phyloP scores from a whole-genome alignment of 495 filamentous ascomycete species.

The Alectoria sarmentosa region DNA sequence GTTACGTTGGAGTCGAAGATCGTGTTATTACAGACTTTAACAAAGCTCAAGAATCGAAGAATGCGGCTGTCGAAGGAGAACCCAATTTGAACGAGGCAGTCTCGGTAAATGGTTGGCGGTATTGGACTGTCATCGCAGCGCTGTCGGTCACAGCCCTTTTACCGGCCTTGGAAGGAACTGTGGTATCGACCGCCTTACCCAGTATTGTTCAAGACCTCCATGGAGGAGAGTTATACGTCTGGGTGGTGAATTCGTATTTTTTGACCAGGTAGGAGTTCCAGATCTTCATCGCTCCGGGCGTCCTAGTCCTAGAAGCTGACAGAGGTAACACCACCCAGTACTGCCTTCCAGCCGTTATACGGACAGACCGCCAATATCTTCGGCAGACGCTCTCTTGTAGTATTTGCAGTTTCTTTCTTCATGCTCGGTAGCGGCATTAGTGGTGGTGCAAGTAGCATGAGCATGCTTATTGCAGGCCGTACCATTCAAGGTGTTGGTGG shows the following conservation, averaged over 20 bases:
- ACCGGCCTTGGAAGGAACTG: not conserved
- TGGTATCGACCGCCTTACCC: not conserved
- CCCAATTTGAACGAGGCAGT: too few species aligned
- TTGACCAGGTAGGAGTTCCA: not conserved
- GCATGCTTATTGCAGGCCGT: slow-evolving; percentile 32
- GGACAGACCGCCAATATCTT: slow-evolving; percentile 45
- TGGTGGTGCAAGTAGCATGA: slow-evolving; percentile 34
- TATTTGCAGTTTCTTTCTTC: slow-evolving; percentile 36
- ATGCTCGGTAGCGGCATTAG: slow-evolving; percentile 40
- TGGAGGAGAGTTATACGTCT: not conserved
- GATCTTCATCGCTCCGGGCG: too few species aligned
- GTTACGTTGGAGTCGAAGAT: too few species aligned
- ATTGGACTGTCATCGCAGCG: too few species aligned
- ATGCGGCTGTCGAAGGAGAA: too few species aligned
- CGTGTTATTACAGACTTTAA: too few species aligned
- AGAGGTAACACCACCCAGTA: not conserved
- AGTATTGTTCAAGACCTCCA: not conserved
- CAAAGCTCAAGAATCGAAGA: too few species aligned
- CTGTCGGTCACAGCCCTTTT: too few species aligned
- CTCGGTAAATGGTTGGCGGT: too few species aligned
- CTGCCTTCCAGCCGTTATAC: slow-evolving; percentile 31
- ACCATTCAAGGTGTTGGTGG: slow-evolving; percentile 34
- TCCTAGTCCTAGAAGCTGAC: too few species aligned
- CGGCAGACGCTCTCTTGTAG: slow-evolving; percentile 42
- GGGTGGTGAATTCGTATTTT: not conserved